These are phyloP conservation scores for Colletotrichum tanaceti DNA, from an alignment of 2,329 filamentous ascomycete genomes.

Conservation along the genomic window DNA sequence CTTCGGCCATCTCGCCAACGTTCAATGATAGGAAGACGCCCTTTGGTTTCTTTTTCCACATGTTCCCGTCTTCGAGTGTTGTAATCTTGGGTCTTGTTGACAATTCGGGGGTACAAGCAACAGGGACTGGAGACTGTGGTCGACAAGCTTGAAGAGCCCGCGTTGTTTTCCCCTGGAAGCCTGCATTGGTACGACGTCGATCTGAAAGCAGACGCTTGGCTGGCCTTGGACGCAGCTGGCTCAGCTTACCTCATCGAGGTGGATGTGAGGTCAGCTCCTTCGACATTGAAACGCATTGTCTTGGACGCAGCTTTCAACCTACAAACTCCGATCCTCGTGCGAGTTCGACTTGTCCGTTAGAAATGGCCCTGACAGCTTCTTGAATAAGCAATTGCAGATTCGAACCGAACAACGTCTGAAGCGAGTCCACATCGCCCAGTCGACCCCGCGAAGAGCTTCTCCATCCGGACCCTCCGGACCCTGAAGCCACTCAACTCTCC, in stretches of 20 bases:
- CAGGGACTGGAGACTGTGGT: neutral
- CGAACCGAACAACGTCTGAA: conserved; percentile 1
- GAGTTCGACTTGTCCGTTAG: conserved; percentile 1
- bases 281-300: conserved; percentile 16
- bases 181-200: conserved; percentile 17
- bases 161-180: neutral
- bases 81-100: neutral
- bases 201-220: conserved; percentile 24
- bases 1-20: neutral
- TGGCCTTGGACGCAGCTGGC: conserved; percentile 27
- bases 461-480: conserved; percentile 30
- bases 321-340: neutral
- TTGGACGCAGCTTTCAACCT: conserved; percentile 14
- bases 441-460: conserved; percentile 27
- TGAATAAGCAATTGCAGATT: conserved; percentile 12
- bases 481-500: neutral
- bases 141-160: neutral
- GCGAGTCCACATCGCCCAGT: neutral
- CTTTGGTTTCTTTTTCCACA: neutral
- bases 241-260: conserved; percentile 39
- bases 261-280: conserved; percentile 26
- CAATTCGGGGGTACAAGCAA: neutral
- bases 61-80: neutral
- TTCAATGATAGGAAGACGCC: neutral
- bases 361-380: conserved; percentile 18